These are phyloP conservation scores for Colletotrichum theobromicola DNA, from an alignment of 2,329 filamentous ascomycete genomes.

Conservation along the genomic window DNA sequence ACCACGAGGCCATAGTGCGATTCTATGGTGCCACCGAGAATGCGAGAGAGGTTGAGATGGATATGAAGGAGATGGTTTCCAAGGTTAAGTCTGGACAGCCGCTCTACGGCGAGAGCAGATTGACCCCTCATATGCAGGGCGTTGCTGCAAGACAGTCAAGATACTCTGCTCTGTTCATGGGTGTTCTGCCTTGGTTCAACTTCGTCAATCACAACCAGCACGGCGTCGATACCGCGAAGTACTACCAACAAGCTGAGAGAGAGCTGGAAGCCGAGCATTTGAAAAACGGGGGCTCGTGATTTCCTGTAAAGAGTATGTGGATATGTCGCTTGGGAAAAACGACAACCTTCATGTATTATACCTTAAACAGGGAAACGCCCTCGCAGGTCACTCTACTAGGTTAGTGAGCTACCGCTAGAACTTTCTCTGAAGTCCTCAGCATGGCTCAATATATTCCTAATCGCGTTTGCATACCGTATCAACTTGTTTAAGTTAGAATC, in stretches of 20 bases:
- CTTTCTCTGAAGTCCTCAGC: no score
- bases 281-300: background rate
- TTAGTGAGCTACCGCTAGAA: background rate
- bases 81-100: constrained; percentile 93
- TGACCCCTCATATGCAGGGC: constrained; percentile 91
- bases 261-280: constrained; percentile 81
- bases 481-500: no score
- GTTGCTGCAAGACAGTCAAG: constrained; percentile 91
- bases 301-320: background rate
- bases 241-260: constrained; percentile 93
- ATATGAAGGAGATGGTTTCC: constrained; percentile 97
- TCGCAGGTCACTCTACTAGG: background rate
- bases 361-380: background rate
- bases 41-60: constrained; percentile 87
- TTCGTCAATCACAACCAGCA: constrained; percentile 97
- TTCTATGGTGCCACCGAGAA: constrained; percentile 98
- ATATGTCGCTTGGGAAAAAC: background rate
- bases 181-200: constrained; percentile 95
- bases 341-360: background rate
- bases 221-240: constrained; percentile 97
- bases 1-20: constrained; percentile 64
- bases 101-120: constrained; percentile 79
- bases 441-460: no score
- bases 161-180: constrained; percentile 84
- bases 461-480: no score